Evolutionary conservation across 345 rosid species (phyloP).

Genomic region (Lepidium didymum): DNA sequence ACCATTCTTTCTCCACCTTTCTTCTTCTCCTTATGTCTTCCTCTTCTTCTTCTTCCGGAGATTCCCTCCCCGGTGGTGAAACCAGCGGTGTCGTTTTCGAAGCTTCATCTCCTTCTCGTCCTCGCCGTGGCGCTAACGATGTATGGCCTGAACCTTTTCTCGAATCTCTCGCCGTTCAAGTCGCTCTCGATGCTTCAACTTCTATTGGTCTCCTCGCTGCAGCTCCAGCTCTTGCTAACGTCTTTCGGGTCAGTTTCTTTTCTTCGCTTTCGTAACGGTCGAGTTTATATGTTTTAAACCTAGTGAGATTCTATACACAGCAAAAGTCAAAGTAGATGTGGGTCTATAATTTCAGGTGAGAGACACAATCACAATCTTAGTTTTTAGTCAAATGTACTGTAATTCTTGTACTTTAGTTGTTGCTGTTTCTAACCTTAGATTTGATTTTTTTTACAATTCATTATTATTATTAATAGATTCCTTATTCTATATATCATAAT

Average conservation of each 20-base stretch:
- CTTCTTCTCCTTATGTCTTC: conserved; percentile 29
- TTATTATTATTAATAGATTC: background rate
- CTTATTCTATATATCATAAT: background rate
- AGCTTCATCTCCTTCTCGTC: conserved; percentile 57
- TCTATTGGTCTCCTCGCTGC: conserved; percentile 58
- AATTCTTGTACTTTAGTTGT: conserved; percentile 18
- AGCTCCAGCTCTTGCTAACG: conserved; percentile 62
- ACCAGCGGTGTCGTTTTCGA: conserved; percentile 29
- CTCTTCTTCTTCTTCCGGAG: conserved; percentile 28
- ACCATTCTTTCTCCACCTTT: conserved; percentile 16
- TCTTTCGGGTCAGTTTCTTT: conserved; percentile 53
- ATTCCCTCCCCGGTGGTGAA: conserved; percentile 4
- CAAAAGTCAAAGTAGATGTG: conserved; percentile 25
- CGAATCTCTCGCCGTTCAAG: conserved; percentile 75
- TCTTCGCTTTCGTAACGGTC: background rate
- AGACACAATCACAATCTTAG: conserved; percentile 47
- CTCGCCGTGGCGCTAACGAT: conserved; percentile 49
- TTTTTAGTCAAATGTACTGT: conserved; percentile 36
- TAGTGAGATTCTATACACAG: background rate
- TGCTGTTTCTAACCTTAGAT: conserved; percentile 14
- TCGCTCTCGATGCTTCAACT: conserved; percentile 56
- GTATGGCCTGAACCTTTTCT: conserved; percentile 92
- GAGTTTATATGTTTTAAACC: background rate
- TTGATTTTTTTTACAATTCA: background rate
- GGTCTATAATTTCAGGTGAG: conserved; percentile 15